A percentile compares a stretch with the other conserved stretches of the same genome.
These are phyloP conservation scores for Hanseniaspora clermontiae DNA, from an alignment of 805 yeast species.

Conservation along the genomic window DNA sequence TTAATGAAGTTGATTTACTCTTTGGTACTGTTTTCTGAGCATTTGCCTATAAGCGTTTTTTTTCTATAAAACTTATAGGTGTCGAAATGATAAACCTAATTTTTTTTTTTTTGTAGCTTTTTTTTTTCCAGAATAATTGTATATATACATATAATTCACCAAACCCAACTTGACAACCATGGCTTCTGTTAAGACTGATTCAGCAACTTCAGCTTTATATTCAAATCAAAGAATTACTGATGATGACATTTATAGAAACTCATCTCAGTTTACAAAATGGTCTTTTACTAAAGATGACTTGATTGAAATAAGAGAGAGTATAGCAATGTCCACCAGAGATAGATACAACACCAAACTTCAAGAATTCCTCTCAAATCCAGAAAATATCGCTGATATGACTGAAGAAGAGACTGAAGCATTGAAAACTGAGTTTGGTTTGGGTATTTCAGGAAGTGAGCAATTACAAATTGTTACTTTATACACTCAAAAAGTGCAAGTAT, in stretches of 20 bases:
- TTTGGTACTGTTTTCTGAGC: too few relatives aligned
- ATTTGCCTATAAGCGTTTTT: too few relatives aligned
- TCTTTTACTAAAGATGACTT: slow-evolving; percentile 57
- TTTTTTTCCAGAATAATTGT: background rate
- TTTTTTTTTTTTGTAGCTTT: background rate
- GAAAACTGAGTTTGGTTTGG: slow-evolving; percentile 25
- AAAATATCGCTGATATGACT: slow-evolving; percentile 24
- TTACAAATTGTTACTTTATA: slow-evolving; percentile 52
- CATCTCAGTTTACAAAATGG: slow-evolving; percentile 79
- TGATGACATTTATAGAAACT: slow-evolving; percentile 79
- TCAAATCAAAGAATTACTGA: slow-evolving; percentile 38
- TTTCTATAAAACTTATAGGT: too few relatives aligned
- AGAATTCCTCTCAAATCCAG: slow-evolving; percentile 19
- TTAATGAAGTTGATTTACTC: background rate
- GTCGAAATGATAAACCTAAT: background rate
- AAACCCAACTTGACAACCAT: slow-evolving; percentile 8
- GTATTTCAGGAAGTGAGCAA: slow-evolving; percentile 61
- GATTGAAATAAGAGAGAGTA: slow-evolving; percentile 33
- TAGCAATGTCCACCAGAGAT: slow-evolving; percentile 44
- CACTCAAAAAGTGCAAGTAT: slow-evolving; percentile 54
- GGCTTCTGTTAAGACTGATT: background rate
- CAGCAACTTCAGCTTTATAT: background rate
- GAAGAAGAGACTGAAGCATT: slow-evolving; percentile 24
- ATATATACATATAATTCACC: background rate
- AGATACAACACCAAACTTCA: slow-evolving; percentile 28